Evolutionary conservation across 192 early-diverging fungal genomes (phyloP).

Genomic region (Podila minutissima): DNA sequence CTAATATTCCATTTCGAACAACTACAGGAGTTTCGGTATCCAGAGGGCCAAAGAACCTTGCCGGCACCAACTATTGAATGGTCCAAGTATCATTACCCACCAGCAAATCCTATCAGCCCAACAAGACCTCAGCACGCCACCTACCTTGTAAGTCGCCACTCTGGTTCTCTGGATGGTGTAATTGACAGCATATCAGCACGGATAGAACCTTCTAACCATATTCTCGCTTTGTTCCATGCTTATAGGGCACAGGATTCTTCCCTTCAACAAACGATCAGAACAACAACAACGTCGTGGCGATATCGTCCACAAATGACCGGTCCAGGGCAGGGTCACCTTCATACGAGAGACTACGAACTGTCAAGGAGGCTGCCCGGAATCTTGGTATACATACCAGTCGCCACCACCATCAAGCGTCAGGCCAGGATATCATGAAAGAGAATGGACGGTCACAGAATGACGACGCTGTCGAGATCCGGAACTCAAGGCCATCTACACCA

Average conservation of each 20-base stretch:
- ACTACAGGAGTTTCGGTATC: slow-evolving; percentile 37
- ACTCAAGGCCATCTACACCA: slow-evolving; percentile 1
- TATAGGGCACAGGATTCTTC: slow-evolving; percentile 7
- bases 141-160: slow-evolving; percentile 10
- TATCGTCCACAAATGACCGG: background rate
- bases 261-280: slow-evolving; percentile 1
- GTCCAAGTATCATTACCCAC: slow-evolving; percentile 43
- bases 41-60: slow-evolving; percentile 30
- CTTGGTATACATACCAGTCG: slow-evolving; percentile 26
- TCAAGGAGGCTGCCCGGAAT: slow-evolving; percentile 34
- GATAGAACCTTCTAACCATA: too few species aligned
- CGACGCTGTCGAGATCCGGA: background rate
- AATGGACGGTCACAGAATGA: too few species aligned
- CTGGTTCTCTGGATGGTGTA: background rate
- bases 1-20: too few species aligned
- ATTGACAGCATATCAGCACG: background rate
- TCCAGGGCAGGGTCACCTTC: slow-evolving; percentile 40
- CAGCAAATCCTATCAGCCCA: slow-evolving; percentile 33
- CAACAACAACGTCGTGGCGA: slow-evolving; percentile 6
- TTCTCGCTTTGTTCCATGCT: background rate
- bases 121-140: slow-evolving; percentile 16
- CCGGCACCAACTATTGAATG: slow-evolving; percentile 40
- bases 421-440: too few species aligned
- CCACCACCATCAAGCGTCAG: slow-evolving; percentile 2
- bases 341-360: slow-evolving; percentile 21